Base-by-base conservation (phyloP, 1,284 basidiomycete species). In the Fomitopsis betulina region DNA sequence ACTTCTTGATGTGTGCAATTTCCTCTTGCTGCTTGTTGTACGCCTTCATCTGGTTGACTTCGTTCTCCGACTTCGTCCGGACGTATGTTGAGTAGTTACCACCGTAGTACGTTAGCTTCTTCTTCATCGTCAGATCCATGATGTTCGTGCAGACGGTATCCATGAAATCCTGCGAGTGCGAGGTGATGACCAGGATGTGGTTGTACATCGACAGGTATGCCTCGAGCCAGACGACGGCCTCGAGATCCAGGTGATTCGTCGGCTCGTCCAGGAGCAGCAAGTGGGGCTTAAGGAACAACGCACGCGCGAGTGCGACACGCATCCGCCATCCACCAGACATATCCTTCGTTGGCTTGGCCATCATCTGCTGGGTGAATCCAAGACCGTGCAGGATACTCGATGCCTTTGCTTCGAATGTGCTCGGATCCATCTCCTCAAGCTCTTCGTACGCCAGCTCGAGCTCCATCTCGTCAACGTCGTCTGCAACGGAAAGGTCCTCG, bases 241-340 rank as follows among this genome's bases (percentile, higher is more conserved):
- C 96, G 58, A 98, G 80, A 81, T 98, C 96, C 75, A 98, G 82
- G 71, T 94, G 93, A 73, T 94, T 94, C 37, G 88, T 89, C 4
- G 86, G 86, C 74, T 95, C 92, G 71, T 97, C 95, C 63, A 98
- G 85, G 32, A 98, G 78, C 30, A 98, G 80, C 23, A 98, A 75
- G 79, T 98, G 96, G 8, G 96, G 96, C 78, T 97, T 98, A 74
- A 98, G 79, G 77, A 99, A 98, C 54, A 99, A 82, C 1, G 96
- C 96, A 62, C 96, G 85, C 27, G 96, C 96, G 53, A 99, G 88
- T 15, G 97, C 93, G 60, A 99, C 96, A 73, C 97, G 89, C 96
- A 98, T 98, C 62, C 96, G 85, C 96, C 96, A 98, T 70, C 96
- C 96, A 85, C 96, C 96, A 68, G 87, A 91, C 94, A 99, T 97